phyloP scores from a whole-genome alignment of 176 grass and related monocot species.

The Cocos nucifera region DNA sequence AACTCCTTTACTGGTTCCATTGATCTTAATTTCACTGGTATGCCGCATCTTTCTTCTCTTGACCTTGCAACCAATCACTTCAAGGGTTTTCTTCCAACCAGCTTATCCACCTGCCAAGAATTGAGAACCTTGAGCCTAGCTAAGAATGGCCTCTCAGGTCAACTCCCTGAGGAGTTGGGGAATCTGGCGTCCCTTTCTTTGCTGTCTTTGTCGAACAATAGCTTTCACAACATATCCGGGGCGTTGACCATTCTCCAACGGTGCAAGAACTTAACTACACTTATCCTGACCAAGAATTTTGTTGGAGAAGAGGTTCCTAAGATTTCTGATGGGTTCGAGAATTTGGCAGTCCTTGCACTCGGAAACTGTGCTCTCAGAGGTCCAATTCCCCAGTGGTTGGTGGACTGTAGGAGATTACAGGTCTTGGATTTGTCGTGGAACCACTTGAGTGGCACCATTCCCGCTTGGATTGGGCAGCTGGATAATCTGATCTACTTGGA shows the following conservation, averaged over 20 bases:
- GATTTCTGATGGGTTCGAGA: conserved; percentile 26
- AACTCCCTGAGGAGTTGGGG: conserved; percentile 36
- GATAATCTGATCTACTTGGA: conserved; percentile 76
- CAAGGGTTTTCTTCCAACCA: conserved; percentile 47
- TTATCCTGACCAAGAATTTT: conserved; percentile 89
- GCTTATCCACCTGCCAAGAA: conserved; percentile 40
- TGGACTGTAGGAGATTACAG: conserved; percentile 60
- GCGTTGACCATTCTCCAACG: conserved; percentile 29
- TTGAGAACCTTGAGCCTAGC: conserved; percentile 79
- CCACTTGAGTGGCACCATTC: conserved; percentile 49
- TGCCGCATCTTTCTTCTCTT: conserved; percentile 43
- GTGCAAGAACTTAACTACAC: conserved; percentile 67
- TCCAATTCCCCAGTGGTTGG: conserved; percentile 46
- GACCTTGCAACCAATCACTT: conserved; percentile 81
- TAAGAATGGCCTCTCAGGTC: conserved; percentile 62
- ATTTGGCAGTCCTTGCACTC: conserved; percentile 65
- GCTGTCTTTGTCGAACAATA: conserved; percentile 89
- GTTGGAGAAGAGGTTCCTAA: conserved; percentile 52
- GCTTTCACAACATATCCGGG: conserved; percentile 64
- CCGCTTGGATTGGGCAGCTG: conserved; percentile 45
- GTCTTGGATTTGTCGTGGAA: conserved; percentile 99
- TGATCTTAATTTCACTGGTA: conserved; percentile 54
- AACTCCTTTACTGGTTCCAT: conserved; percentile 65
- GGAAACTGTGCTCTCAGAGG: conserved; percentile 74
- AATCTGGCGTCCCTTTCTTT: conserved; percentile 46